phyloP scores from a whole-genome alignment of 768 basidiomycete genomes.

The Gelatoporia subvermispora region DNA sequence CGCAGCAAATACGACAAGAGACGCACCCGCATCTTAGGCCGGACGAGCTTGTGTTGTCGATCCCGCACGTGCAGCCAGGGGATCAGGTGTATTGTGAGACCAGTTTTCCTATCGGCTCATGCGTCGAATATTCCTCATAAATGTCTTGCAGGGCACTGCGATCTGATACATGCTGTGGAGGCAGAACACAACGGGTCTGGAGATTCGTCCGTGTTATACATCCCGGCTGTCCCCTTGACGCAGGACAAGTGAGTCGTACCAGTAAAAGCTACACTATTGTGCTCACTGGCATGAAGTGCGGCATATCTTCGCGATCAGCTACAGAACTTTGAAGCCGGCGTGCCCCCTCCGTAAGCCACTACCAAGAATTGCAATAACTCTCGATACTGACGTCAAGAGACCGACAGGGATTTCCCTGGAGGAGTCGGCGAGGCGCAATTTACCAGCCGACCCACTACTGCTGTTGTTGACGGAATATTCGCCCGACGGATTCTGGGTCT shows the following conservation, averaged over 20 bases:
- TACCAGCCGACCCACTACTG: constrained; percentile 32
- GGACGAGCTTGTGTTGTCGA: constrained; percentile 55
- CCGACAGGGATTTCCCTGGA: constrained; percentile 49
- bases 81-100: constrained; percentile 64
- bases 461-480: constrained; percentile 31
- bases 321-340: constrained; percentile 50
- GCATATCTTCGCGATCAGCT: constrained; percentile 60
- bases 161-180: constrained; percentile 44
- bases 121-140: neutral
- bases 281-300: constrained; percentile 25
- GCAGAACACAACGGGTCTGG: constrained; percentile 45
- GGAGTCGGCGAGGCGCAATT: constrained; percentile 37
- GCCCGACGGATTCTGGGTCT: constrained; percentile 41
- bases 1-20: constrained; percentile 42
- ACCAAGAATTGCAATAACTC: constrained; percentile 27
- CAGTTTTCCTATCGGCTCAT: neutral
- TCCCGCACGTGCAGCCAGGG: constrained; percentile 67
- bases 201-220: constrained; percentile 74
- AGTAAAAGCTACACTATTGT: neutral
- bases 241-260: constrained; percentile 33
- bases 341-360: constrained; percentile 46
- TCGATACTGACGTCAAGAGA: constrained; percentile 8
- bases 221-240: constrained; percentile 65
- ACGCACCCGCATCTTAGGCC: constrained; percentile 67
- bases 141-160: constrained; percentile 24